phyloP scores from a whole-genome alignment of 306 rosid genomes.

The Prunus armeniaca region DNA sequence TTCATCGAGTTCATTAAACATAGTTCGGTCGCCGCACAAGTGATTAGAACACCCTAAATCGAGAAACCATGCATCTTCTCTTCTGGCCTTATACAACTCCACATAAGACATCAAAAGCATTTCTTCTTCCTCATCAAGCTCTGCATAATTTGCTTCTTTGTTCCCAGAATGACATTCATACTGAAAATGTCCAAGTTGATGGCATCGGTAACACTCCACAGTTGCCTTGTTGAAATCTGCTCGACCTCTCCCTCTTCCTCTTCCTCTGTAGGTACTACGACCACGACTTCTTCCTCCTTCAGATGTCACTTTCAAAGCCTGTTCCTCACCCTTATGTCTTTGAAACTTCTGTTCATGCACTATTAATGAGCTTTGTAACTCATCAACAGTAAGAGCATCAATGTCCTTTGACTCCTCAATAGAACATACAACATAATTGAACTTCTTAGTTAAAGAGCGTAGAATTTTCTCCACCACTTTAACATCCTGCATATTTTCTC shows the following conservation, averaged over 20 bases:
- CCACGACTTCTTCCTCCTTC: conserved; percentile 13
- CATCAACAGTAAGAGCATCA: neutral
- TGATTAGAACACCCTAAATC: conserved; percentile 16
- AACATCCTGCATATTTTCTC: conserved; percentile 3
- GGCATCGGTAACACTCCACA: conserved; percentile 18
- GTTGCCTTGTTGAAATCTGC: conserved; percentile 2
- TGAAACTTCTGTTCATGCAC: neutral
- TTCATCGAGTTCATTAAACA: conserved; percentile 18
- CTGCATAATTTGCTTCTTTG: conserved; percentile 17
- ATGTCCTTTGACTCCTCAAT: neutral
- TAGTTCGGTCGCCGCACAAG: conserved; percentile 3
- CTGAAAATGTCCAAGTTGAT: conserved; percentile 18
- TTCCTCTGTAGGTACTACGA: conserved; percentile 2
- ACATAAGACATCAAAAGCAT: conserved; percentile 17
- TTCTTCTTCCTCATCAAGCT: conserved; percentile 23
- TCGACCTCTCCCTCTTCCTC: conserved; percentile 12
- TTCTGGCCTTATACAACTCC: neutral
- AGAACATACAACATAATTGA: neutral
- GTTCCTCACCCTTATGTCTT: neutral
- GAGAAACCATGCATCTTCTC: conserved; percentile 18
- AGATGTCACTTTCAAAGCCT: conserved; percentile 4
- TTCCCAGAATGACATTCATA: conserved; percentile 13
- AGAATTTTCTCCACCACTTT: neutral
- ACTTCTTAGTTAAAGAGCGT: neutral
- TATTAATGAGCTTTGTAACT: neutral